phyloP scores from a whole-genome alignment of 2,329 filamentous ascomycete species.

The Amauroascus verrucosus region DNA sequence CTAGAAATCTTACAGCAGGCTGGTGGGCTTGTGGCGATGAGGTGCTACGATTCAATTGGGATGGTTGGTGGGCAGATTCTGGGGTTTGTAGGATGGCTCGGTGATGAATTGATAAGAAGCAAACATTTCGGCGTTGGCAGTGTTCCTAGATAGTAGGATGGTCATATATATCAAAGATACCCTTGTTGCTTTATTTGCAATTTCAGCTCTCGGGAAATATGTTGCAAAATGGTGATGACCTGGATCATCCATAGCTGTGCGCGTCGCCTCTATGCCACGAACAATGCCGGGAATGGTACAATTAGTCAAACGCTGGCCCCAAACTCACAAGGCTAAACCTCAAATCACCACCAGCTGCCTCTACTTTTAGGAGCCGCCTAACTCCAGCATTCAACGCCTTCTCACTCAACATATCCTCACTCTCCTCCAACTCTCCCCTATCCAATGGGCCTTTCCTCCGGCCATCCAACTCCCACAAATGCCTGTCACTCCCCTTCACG shows the following conservation, averaged over 20 bases:
- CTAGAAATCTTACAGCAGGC: conserved; percentile 47
- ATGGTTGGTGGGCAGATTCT: conserved; percentile 39
- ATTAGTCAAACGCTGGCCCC: conserved; percentile 47
- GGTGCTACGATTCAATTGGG: conserved; percentile 50
- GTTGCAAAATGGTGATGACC: neutral
- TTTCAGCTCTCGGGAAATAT: neutral
- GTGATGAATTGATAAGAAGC: no score
- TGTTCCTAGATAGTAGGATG: neutral
- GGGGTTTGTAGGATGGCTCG: neutral
- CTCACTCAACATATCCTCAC: conserved; percentile 64
- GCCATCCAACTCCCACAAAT: conserved; percentile 74
- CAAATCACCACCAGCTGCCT: conserved; percentile 45
- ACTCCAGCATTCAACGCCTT: conserved; percentile 64
- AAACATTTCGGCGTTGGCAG: neutral
- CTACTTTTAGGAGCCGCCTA: conserved; percentile 48
- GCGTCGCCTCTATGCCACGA: no score
- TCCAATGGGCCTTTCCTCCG: conserved; percentile 61
- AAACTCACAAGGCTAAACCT: conserved; percentile 55
- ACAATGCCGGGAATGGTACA: neutral
- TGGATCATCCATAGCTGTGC: no score
- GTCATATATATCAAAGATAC: neutral
- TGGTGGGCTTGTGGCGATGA: conserved; percentile 57
- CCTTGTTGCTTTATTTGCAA: neutral
- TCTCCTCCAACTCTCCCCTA: conserved; percentile 47
- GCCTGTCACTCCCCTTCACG: conserved; percentile 61